A percentile compares a stretch with the other conserved stretches of the same genome.
phyloP scores from a whole-genome alignment of 2,329 filamentous ascomycete species.

The Trichophyton verrucosum region DNA sequence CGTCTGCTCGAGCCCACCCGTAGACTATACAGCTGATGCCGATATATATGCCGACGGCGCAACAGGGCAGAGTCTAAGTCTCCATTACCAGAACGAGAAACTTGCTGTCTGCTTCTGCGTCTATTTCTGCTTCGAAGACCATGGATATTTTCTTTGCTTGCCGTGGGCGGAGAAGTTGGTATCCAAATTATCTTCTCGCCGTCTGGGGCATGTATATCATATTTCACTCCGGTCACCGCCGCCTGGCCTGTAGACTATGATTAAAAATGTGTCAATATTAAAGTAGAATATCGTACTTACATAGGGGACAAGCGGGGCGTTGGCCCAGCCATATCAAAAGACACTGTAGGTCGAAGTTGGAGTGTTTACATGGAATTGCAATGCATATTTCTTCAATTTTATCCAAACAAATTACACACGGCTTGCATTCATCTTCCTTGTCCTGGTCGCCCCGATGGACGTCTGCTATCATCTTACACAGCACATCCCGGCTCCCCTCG shows the following conservation, averaged over 20 bases:
- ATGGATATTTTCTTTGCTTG: not conserved
- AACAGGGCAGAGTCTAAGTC: not conserved
- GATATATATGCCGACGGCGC: conserved; percentile 58
- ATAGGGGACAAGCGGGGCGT: conserved; percentile 64
- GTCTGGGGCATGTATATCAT: conserved; percentile 46
- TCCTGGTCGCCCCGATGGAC: conserved; percentile 24
- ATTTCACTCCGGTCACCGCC: conserved; percentile 48
- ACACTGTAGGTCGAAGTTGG: conserved; percentile 74
- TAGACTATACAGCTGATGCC: conserved; percentile 57
- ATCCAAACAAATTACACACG: conserved; percentile 83
- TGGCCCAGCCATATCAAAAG: conserved; percentile 69
- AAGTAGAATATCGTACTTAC: conserved; percentile 37
- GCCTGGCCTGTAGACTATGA: conserved; percentile 34
- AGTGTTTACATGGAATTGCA: conserved; percentile 64
- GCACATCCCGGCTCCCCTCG: conserved; percentile 32
- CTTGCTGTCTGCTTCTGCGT: not conserved
- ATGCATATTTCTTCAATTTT: conserved; percentile 57
- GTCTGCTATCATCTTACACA: conserved; percentile 35
- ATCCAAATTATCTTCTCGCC: conserved; percentile 49
- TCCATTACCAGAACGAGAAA: not conserved
- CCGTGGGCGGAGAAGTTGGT: conserved; percentile 16
- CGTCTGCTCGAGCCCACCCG: conserved; percentile 70
- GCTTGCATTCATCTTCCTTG: conserved; percentile 29
- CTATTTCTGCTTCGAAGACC: not conserved
- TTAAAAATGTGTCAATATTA: too few relatives aligned